Base-by-base conservation (phyloP, 2,329 filamentous ascomycete genomes). In the Fusarium nurragi region DNA sequence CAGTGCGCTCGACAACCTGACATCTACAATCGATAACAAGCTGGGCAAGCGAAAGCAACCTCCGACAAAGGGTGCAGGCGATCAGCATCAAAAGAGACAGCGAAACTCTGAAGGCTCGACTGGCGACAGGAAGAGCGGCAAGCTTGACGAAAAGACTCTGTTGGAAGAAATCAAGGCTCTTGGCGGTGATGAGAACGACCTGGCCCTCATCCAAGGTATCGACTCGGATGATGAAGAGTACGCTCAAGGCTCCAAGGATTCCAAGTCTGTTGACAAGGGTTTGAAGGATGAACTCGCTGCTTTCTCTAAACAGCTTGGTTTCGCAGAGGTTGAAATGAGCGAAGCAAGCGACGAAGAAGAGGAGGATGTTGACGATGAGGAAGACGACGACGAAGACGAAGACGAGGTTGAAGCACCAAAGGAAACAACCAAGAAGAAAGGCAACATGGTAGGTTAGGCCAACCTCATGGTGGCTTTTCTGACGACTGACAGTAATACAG, bases 121-220 rank as follows among this genome's bases (percentile, higher is more conserved):
- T 23, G 55, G 67, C 43, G 62, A 62, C 6, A 76, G 72, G 67
- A 68, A 67, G 22, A 52, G 60, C 32, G 28, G 41, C 16, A 67
- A 73, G 12, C 70, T 75, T 22, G 75, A 75, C 21, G 67, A 75
- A n/a, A 77, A 78, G 28, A 73, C 76, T 13, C 77, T 90, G 6
- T 77, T 90, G 9, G 83, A 86, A 54, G 88, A 90, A 70, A 90
- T 90, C 61, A 80, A 83, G 64, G 86, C 86, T 14, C 78, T 91
- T 3, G 88, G 88, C 5, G 88, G 88, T 14, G 86, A 89, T 50
- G 86, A 90, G 74, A 81, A 86, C 38, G 88, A 90, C 64, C 74
- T 89, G 39, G 84, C 86, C 32, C 81, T 90, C 30, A 83, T 90
- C 50, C 84, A 81, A 38, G 85, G 84, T 57, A 77, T 80, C 13